phyloP scores from a whole-genome alignment of 2,329 filamentous ascomycete species.

The Botrytis galanthina region DNA sequence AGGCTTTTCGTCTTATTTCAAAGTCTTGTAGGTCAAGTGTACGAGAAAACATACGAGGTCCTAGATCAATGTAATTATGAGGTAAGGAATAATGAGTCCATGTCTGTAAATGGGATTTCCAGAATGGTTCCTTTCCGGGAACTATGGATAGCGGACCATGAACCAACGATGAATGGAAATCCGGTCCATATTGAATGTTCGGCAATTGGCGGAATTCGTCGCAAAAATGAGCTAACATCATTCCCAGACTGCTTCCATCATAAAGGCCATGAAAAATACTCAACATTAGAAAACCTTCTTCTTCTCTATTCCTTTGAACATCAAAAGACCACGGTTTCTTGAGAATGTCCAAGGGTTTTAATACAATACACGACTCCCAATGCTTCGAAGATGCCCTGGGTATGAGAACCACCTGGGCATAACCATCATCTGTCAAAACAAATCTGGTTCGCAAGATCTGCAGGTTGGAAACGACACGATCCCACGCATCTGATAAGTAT shows the following conservation, averaged over 20 bases:
- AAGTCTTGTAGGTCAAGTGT: constrained; percentile 46
- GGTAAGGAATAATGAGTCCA: constrained; percentile 29
- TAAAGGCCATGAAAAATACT: constrained; percentile 75
- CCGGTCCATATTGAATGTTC: constrained; percentile 43
- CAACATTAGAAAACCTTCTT: no score
- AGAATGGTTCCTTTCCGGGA: constrained; percentile 60
- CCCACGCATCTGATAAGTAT: constrained; percentile 57
- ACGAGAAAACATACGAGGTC: constrained; percentile 33
- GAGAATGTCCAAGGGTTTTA: constrained; percentile 32
- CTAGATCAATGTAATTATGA: not conserved
- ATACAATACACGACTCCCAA: not conserved
- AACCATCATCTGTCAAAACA: constrained; percentile 69
- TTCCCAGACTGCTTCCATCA: constrained; percentile 73
- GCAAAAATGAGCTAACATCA: constrained; percentile 61
- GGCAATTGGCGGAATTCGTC: constrained; percentile 47
- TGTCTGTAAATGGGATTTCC: constrained; percentile 45
- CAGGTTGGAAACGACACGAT: constrained; percentile 48
- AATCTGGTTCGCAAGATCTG: constrained; percentile 74
- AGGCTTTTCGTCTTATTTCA: constrained; percentile 51
- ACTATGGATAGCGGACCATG: constrained; percentile 62
- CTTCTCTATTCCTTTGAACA: no score
- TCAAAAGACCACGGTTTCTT: constrained; percentile 31
- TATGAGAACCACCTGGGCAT: constrained; percentile 67
- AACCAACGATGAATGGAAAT: constrained; percentile 65
- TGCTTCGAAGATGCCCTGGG: constrained; percentile 29